These are phyloP conservation scores for Clonostachys rosea DNA, from an alignment of 2,329 filamentous ascomycete genomes.

Conservation along the genomic window DNA sequence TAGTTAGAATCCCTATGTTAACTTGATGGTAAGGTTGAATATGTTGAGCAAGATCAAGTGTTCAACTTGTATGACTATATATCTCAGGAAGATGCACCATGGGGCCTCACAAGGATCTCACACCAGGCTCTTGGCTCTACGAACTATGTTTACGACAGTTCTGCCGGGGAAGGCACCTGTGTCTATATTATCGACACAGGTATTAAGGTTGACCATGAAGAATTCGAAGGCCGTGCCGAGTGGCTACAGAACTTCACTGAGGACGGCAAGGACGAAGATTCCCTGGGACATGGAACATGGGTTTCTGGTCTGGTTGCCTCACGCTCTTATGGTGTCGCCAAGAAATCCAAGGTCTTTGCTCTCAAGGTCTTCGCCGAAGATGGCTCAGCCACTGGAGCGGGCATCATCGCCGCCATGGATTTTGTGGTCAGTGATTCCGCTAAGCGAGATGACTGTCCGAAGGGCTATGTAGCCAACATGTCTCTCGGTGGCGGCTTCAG, in stretches of 20 bases:
- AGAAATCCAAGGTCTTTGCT: slow-evolving; percentile 27
- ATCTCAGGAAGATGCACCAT: slow-evolving; percentile 18
- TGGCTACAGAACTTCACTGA: slow-evolving; percentile 4
- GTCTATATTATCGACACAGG: slow-evolving; percentile 37
- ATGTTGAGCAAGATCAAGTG: slow-evolving; percentile 22
- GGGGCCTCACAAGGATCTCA: slow-evolving; percentile 12
- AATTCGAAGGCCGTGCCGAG: slow-evolving; percentile 17
- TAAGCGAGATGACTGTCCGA: slow-evolving; percentile 7
- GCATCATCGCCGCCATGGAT: slow-evolving; percentile 28
- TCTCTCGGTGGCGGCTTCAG: slow-evolving; percentile 27
- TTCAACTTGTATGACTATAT: slow-evolving; percentile 9
- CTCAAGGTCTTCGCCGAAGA: slow-evolving; percentile 30
- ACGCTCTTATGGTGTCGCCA: slow-evolving; percentile 22
- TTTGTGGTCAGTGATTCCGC: slow-evolving; percentile 23
- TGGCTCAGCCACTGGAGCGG: neutral
- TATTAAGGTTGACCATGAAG: slow-evolving; percentile 14
- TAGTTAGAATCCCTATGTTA: neutral
- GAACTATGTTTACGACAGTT: slow-evolving; percentile 23
- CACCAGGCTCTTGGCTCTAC: slow-evolving; percentile 7
- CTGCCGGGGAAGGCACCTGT: slow-evolving; percentile 25
- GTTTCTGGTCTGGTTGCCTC: slow-evolving; percentile 13
- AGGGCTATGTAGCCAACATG: slow-evolving; percentile 31
- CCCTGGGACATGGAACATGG: slow-evolving; percentile 27
- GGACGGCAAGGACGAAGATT: slow-evolving; percentile 4
- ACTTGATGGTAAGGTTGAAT: slow-evolving; percentile 12